Base-by-base conservation (phyloP, 306 rosid species). In the Cicer bijugum region DNA sequence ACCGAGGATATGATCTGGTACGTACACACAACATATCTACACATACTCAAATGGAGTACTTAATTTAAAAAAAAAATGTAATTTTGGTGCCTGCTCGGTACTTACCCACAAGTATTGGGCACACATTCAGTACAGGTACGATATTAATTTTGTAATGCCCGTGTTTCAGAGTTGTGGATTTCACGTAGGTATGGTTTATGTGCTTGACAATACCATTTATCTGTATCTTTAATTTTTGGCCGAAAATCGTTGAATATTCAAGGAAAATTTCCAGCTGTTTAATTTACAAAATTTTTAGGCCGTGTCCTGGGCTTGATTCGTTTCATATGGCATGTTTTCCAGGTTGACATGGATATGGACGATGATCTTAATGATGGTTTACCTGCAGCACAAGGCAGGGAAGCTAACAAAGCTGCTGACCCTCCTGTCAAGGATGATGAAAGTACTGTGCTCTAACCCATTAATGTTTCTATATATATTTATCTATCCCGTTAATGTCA, bases 301-400 rank as follows among this genome's bases (percentile, higher is more conserved):
- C 5, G 46, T 28, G 45, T 10, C 45, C 44, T 71, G 64, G 16
- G 59, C 68, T 76, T 76, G 74, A 46, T 37, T 59, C 56, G 70
- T 71, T 75, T 69, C 47, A 37, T 50, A 16, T 80, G 72, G 15
- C 52, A 60, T 58, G 19, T 85, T 67, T 82, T 71, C 75, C 87
- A 94, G 99, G 97, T 94, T 69, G 99, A 94, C 87, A 94, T 94
- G 97, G 96, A 90, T 78, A 91, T 88, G 96, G 99, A 87, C 72
- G 99, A 91, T 67, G 95, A 85, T 80, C 8, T 76, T 67, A 88
- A 80, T 52, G 90, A 75, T 46, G 55, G 71, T 53, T 48, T 74
- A 6, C 77, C 84, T 65, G 86, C 74, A 63, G 83, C 61, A 48
- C 87, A 75, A 86, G 93, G 79, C 82, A 80, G 75, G 46, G 87